phyloP scores from a whole-genome alignment of 148 eudicot genomes.

The Arbutus unedo region DNA sequence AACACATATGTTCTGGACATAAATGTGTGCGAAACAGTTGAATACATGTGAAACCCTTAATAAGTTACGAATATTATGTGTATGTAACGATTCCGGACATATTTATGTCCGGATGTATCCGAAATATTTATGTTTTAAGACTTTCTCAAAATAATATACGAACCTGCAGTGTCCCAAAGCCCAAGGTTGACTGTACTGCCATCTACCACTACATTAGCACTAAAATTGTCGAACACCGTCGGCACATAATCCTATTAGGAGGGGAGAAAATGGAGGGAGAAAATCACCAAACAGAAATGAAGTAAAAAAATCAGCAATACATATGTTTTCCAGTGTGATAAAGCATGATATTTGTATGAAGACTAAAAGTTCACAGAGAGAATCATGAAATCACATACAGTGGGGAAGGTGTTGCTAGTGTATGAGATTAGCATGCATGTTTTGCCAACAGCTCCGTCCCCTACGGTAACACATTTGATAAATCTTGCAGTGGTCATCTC shows the following conservation, averaged over 20 bases:
- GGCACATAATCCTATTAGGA: conserved; percentile 37
- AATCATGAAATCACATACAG: conserved; percentile 19
- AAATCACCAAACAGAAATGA: background rate
- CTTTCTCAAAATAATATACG: background rate
- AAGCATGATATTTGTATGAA: background rate
- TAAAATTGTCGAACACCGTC: conserved; percentile 39
- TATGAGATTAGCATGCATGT: conserved; percentile 34
- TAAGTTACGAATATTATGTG: too few species aligned
- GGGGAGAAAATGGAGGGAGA: background rate
- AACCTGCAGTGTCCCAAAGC: conserved; percentile 44
- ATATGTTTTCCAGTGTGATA: background rate
- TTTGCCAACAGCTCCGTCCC: conserved; percentile 33
- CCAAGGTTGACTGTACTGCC: conserved; percentile 43
- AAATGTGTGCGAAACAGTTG: too few species aligned
- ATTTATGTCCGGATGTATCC: too few species aligned
- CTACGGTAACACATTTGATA: conserved; percentile 33
- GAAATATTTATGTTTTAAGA: too few species aligned
- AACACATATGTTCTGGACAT: too few species aligned
- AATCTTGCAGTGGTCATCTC: conserved; percentile 30
- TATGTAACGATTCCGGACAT: too few species aligned
- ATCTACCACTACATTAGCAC: conserved; percentile 44
- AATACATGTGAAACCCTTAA: too few species aligned
- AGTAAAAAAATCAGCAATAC: background rate
- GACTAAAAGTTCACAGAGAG: background rate
- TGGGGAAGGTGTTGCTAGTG: conserved; percentile 36